Percentiles rank a stretch among this genome's conserved stretches.
phyloP scores from a whole-genome alignment of 2,329 filamentous ascomycete genomes.

The Blastomyces gilchristii region DNA sequence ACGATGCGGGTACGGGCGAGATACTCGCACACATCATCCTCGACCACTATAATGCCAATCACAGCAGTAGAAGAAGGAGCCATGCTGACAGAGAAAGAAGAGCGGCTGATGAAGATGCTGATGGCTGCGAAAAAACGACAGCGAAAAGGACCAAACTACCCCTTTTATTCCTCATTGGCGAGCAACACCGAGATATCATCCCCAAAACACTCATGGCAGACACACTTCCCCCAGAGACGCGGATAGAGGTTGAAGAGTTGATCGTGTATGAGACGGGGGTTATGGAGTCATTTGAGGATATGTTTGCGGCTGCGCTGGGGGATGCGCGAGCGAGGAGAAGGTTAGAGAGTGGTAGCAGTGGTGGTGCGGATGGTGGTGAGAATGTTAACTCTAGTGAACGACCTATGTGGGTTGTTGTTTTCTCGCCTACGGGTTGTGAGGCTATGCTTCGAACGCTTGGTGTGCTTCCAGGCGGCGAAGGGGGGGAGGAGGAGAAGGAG shows the following conservation, averaged over 20 bases:
- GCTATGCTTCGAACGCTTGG: constrained; percentile 48
- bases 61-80: constrained; percentile 11
- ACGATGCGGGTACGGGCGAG: constrained; percentile 76
- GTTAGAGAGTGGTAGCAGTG: constrained; percentile 16
- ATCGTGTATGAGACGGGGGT: constrained; percentile 81
- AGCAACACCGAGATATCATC: constrained; percentile 81
- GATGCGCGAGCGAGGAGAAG: constrained; percentile 1
- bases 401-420: constrained; percentile 37
- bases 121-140: constrained; percentile 8
- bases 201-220: constrained; percentile 63
- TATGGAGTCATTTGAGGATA: constrained; percentile 62
- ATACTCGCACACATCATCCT: constrained; percentile 68
- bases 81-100: neutral
- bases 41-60: constrained; percentile 54
- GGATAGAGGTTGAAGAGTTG: constrained; percentile 63
- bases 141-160: constrained; percentile 44
- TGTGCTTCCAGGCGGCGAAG: constrained; percentile 29
- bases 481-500: constrained; percentile 3
- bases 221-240: constrained; percentile 38
- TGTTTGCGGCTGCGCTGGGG: constrained; percentile 49
- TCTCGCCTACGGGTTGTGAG: constrained; percentile 53
- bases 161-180: constrained; percentile 79
- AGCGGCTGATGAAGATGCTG: neutral
- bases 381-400: constrained; percentile 7
- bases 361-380: constrained; percentile 16